These are phyloP conservation scores for Ustilago tritici DNA, from an alignment of 1,284 basidiomycete genomes.

Conservation along the genomic window DNA sequence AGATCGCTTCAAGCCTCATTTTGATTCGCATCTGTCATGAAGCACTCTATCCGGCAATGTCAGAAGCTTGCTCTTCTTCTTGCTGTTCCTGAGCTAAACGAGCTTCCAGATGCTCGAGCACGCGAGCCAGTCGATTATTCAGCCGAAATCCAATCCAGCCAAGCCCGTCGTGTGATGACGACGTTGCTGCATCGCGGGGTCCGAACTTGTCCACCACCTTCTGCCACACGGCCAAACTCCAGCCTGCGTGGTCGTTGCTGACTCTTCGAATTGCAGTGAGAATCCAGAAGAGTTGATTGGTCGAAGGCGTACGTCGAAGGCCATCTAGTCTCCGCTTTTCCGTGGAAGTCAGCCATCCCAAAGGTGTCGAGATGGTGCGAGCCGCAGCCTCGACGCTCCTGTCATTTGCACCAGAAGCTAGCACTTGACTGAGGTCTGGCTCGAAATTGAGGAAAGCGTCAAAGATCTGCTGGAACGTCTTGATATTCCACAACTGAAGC, in stretches of 20 bases:
- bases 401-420: not conserved
- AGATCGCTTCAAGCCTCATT: not conserved
- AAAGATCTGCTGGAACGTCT: slow-evolving; percentile 47
- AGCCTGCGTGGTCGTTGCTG: slow-evolving; percentile 36
- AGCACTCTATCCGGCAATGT: not conserved
- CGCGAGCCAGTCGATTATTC: slow-evolving; percentile 36
- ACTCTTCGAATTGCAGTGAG: slow-evolving; percentile 45
- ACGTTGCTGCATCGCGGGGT: not conserved
- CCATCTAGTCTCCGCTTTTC: slow-evolving; percentile 31
- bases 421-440: slow-evolving; percentile 17
- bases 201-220: slow-evolving; percentile 40
- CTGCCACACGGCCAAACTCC: slow-evolving; percentile 47
- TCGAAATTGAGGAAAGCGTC: slow-evolving; percentile 31
- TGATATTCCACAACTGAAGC: slow-evolving; percentile 34
- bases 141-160: slow-evolving; percentile 25
- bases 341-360: slow-evolving; percentile 21
- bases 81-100: slow-evolving; percentile 11
- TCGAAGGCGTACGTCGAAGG: slow-evolving; percentile 22
- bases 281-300: slow-evolving; percentile 49
- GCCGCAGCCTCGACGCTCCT: not conserved
- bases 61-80: not conserved
- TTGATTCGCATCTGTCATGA: not conserved
- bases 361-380: slow-evolving; percentile 20
- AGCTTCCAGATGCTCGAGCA: slow-evolving; percentile 29
- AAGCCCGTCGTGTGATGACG: slow-evolving; percentile 1